Evolutionary conservation across 1,284 basidiomycete genomes (phyloP).

Genomic region (Rugiboletus extremiorientalis): DNA sequence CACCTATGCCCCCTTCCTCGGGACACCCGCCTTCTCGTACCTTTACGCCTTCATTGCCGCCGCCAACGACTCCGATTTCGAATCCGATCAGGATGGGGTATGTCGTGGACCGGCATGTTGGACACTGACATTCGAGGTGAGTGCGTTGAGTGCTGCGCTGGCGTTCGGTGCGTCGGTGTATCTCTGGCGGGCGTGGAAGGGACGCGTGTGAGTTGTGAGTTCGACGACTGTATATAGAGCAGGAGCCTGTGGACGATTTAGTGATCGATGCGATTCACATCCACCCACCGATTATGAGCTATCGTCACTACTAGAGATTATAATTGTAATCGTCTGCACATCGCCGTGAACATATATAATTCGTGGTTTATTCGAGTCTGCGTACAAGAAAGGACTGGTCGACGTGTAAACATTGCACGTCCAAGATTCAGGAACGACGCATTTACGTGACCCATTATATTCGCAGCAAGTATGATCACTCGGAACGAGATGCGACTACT

Average conservation of each 20-base stretch:
- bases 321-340: neutral
- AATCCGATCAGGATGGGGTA: conserved; percentile 35
- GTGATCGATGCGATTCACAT: no score
- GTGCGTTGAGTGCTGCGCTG: conserved; percentile 41
- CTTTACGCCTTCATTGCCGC: conserved; percentile 68
- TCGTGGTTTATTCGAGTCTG: no score
- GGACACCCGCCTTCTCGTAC: conserved; percentile 73
- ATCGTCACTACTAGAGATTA: neutral
- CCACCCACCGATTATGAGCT: neutral
- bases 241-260: no score
- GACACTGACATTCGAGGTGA: conserved; percentile 60
- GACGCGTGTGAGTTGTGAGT: conserved; percentile 40
- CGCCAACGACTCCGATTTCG: conserved; percentile 38
- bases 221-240: no score
- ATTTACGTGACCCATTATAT: neutral
- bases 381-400: neutral
- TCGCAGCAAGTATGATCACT: no score
- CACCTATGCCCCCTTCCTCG: conserved; percentile 70
- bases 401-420: neutral
- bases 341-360: no score
- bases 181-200: conserved; percentile 64
- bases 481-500: no score
- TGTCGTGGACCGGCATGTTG: conserved; percentile 65
- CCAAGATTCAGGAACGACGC: neutral
- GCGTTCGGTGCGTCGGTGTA: conserved; percentile 45